Percentiles rank a stretch among this genome's conserved stretches.
Conservation (phyloP, 352 stramenopile species). For the Globisporangium spiculum region DNA sequence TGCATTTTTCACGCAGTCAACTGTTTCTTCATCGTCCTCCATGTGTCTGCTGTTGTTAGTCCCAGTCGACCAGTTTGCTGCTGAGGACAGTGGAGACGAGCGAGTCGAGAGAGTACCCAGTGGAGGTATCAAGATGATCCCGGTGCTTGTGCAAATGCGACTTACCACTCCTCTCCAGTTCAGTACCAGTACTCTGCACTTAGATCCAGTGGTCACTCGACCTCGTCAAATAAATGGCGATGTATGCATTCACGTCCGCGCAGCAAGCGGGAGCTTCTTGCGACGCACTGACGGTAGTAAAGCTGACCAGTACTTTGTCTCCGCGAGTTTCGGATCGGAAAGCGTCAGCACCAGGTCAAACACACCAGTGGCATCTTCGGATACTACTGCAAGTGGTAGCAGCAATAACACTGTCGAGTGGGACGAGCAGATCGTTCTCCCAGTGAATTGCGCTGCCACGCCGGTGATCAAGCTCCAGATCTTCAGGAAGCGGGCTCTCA, state of each 20-base stretch:
- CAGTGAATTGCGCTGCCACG: conserved; percentile 9
- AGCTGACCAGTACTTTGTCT: conserved; percentile 3
- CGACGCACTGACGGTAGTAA: not conserved
- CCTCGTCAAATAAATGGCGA: conserved; percentile 2
- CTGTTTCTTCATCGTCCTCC: not conserved
- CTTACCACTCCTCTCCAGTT: not conserved
- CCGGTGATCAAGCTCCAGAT: conserved; percentile 28
- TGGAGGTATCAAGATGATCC: not conserved
- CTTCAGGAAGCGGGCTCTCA: conserved; percentile 10
- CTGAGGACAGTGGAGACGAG: not conserved
- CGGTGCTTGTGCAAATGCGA: conserved; percentile 7
- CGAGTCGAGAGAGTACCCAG: not conserved
- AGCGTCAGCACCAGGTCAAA: conserved; percentile 5
- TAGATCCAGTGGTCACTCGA: not conserved
- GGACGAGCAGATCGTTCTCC: conserved; percentile 34
- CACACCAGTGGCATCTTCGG: not conserved
- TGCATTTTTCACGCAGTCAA: conserved; percentile 7
- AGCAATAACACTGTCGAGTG: conserved; percentile 21
- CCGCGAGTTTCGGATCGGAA: not conserved
- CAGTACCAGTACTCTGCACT: too few species aligned
- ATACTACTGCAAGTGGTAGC: not conserved
- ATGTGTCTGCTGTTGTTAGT: conserved; percentile 7
- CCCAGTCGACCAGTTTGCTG: not conserved
- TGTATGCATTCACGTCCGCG: conserved; percentile 8
- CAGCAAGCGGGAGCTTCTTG: conserved; percentile 6